Base-by-base conservation (phyloP, 768 basidiomycete species). In the Phaeolepiota aurea region DNA sequence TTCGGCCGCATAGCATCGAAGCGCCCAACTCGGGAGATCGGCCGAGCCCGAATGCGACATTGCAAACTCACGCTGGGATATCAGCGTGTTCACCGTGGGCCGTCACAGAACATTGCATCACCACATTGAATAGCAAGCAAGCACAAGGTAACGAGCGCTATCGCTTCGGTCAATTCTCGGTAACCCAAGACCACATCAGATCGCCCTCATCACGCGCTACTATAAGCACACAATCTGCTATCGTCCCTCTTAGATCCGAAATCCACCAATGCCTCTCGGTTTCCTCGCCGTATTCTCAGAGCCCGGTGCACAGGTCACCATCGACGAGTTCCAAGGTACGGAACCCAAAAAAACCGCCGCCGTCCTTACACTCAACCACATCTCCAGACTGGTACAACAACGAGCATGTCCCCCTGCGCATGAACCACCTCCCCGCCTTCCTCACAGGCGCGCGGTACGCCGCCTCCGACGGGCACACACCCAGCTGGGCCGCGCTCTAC, bases 381-480 rank as follows among this genome's bases (percentile, higher is more conserved):
- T 19, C 21, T 11, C 20, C 15, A 69, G 70, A 70, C 43, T 76
- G 74, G 74, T 76, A 76, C 54, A 63, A 74, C 48, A 70, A 72
- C 41, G 74, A 76, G 55, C 74, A 75, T 47, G 64, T 76, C 23
- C 73, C 73, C 0, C 54, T 74, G 1, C 67, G 74, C 9, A 53
- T 75, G 40, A 60, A 75, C 44, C 57, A 65, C 41, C 56, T 74
- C 3, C 51, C 55, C 4, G 62, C 65, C 5, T 74, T 75, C 56
- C 60, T 72, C 30, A 68, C 70, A 4, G 72, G 69, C 0, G 72
- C 72, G 2, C 56, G 74, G 23, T 75, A 65, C 47, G 52, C 54
- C 1, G 65, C 66, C 2, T 37, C 55, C 2, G 70, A 73, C 44
- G 46, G 44, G 9, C 44, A 48, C 10, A 54, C 44, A 22, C 69